phyloP scores from a whole-genome alignment of 371 early-diverging fungal species.

The Mucor velutinosus region DNA sequence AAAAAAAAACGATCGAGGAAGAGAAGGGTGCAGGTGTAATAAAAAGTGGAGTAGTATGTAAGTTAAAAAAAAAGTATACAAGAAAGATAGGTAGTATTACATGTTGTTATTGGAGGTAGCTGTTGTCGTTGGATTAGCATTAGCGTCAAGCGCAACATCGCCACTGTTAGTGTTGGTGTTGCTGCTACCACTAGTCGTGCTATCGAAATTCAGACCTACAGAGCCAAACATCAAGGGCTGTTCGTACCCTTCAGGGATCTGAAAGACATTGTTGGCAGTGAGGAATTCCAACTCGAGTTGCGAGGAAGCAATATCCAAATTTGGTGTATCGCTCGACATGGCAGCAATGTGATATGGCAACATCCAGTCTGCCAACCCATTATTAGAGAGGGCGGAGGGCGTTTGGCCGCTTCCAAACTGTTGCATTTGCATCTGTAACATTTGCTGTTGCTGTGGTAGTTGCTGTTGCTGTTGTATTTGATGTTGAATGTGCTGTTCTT shows the following conservation, averaged over 20 bases:
- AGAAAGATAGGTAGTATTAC: not conserved
- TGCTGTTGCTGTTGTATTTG: constrained; percentile 6
- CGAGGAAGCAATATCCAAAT: not conserved
- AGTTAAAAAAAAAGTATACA: no score
- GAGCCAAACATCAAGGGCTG: constrained; percentile 20
- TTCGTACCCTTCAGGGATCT: constrained; percentile 17
- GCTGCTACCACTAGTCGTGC: not conserved
- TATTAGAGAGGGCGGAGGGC: not conserved
- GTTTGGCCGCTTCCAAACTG: not conserved
- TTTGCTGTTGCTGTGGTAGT: not conserved
- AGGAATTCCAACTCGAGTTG: not conserved
- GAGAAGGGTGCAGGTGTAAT: not conserved
- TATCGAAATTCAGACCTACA: not conserved
- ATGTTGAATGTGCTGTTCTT: not conserved
- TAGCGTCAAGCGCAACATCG: not conserved
- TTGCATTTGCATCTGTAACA: constrained; percentile 4
- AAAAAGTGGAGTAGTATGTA: not conserved
- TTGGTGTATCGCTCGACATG: not conserved
- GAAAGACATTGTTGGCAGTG: not conserved
- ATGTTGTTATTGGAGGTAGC: not conserved
- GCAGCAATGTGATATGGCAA: constrained; percentile 7
- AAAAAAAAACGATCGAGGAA: no score
- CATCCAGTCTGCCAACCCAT: constrained; percentile 7
- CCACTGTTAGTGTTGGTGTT: constrained; percentile 7
- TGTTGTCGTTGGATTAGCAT: not conserved